Conservation (phyloP, 148 eudicot species). For the Vaccinium vitisidaea region DNA sequence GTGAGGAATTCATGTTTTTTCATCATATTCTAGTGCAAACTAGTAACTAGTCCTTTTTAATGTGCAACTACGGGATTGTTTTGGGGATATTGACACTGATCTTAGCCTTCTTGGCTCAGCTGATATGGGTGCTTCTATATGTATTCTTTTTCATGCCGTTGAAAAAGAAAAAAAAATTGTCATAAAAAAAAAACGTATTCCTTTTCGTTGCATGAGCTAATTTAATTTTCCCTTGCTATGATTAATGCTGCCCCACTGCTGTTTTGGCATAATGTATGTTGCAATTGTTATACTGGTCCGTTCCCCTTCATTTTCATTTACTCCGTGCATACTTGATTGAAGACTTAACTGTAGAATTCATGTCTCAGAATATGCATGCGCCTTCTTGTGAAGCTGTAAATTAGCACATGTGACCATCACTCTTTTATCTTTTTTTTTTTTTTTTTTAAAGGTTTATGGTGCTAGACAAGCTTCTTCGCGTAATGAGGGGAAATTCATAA, state of each 20-base stretch:
- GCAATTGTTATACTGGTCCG: background rate
- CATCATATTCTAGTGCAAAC: background rate
- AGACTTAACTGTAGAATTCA: background rate
- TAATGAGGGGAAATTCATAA: background rate
- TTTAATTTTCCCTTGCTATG: background rate
- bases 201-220: background rate
- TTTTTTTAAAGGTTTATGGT: background rate
- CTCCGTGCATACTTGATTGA: background rate
- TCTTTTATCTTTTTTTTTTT: background rate
- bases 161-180: too few relatives aligned
- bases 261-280: background rate
- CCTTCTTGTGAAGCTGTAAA: background rate
- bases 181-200: too few relatives aligned
- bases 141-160: background rate
- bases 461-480: background rate
- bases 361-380: background rate
- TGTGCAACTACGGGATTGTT: too few relatives aligned
- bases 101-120: background rate
- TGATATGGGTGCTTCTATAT: too few relatives aligned
- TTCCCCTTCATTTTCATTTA: background rate
- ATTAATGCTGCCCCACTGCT: background rate
- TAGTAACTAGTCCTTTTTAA: too few relatives aligned
- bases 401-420: background rate
- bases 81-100: background rate
- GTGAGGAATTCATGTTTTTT: background rate